phyloP scores from a whole-genome alignment of 1,139 yeast species.

The Candida sp. region DNA sequence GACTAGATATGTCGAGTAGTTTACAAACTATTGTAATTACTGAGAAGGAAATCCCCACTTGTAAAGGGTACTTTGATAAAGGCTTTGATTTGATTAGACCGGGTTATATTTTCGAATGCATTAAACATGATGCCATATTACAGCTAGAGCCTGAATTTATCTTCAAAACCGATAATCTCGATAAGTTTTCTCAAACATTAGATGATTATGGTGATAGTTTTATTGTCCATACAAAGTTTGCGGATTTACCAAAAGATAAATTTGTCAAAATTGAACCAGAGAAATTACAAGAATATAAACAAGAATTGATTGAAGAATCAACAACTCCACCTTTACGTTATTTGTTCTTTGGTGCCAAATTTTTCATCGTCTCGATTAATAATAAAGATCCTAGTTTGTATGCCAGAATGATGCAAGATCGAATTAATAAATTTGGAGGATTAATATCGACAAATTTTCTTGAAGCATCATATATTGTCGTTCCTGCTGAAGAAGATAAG shows the following conservation, averaged over 20 bases:
- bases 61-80: conserved; percentile 35
- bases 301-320: conserved; percentile 7
- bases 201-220: conserved; percentile 60
- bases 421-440: conserved; percentile 35
- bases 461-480: conserved; percentile 24
- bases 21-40: conserved; percentile 38
- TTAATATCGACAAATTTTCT: conserved; percentile 9
- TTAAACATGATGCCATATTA: conserved; percentile 38
- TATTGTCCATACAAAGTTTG: conserved; percentile 17
- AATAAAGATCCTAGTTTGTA: conserved; percentile 4
- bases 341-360: background rate
- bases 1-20: conserved; percentile 10
- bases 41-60: conserved; percentile 46
- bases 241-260: conserved; percentile 5
- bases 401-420: conserved; percentile 8
- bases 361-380: background rate
- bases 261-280: conserved; percentile 4
- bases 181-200: conserved; percentile 16
- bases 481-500: conserved; percentile 6
- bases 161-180: conserved; percentile 19
- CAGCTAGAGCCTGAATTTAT: conserved; percentile 62
- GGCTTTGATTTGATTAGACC: conserved; percentile 66
- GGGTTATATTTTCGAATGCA: conserved; percentile 70
- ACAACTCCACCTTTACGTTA: conserved; percentile 1
- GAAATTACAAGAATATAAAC: conserved; percentile 7